Base-by-base conservation (phyloP, 2,329 filamentous ascomycete species). In the Epichloe elymi region DNA sequence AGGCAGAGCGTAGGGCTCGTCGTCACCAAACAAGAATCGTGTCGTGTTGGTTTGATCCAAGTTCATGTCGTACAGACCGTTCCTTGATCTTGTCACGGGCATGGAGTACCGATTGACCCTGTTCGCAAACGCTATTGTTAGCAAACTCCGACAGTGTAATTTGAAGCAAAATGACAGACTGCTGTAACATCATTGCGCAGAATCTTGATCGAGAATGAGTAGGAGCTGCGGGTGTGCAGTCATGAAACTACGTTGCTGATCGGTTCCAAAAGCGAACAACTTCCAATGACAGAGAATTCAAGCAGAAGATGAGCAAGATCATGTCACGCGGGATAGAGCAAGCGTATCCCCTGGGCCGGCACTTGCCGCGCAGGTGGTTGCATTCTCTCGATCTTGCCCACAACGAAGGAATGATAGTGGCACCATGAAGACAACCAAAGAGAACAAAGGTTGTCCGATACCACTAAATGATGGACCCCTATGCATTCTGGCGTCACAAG, bases 61-160 rank as follows among this genome's bases (percentile, higher is more conserved):
- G 39, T 79, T 78, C 59, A 82, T 75, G 57, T 83, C 82, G 62
- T 85, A 82, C 59, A 82, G 70, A 55, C 83, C 79, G 57, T 75
- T 81, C 57, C 84, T 79, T 57, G 82, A 80, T 54, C 78, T 78
- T 46, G 85, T 88, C 48, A 91, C 86, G 35, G 91, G 91, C 86
- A 96, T 90, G 4, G 91, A 96, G 68, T 95, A 95, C 57, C 91
- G 85, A 65, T 95, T 94, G 54, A 84, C 75, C 58, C 88, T 94
- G 59, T 59, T 54, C 60, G 53, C 30, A 44, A 56, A 38, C 40
- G 49, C 12, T 44, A 36, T 57, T 26, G 53, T 64, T 41, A 53
- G 48, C 19, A 37, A 33, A 15, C 19, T 26, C 15, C 20, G 7
- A 10, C 35, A 17, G 4, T 15, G 26, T 19, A 38, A 26, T 10